These are phyloP conservation scores for Dactylis glomerata DNA, from an alignment of 176 grass and related monocot genomes.

Conservation along the genomic window DNA sequence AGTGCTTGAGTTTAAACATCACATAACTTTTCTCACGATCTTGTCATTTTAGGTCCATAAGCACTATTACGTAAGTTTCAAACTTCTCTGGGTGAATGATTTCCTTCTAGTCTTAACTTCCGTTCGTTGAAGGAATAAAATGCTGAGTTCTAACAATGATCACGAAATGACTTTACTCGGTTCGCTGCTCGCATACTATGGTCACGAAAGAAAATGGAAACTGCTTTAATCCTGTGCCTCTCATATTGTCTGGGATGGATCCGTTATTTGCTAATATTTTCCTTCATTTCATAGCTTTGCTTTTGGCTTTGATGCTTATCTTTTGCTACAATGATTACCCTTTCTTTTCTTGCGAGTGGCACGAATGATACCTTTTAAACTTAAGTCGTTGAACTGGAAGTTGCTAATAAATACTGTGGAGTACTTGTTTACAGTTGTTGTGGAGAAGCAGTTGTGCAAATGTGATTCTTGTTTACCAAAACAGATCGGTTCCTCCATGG, in stretches of 20 bases:
- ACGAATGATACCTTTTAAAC: background rate
- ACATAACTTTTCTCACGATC: background rate
- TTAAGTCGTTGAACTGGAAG: background rate
- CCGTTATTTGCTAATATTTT: background rate
- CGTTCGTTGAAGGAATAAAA: background rate
- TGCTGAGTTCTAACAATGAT: no score
- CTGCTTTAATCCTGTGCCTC: background rate
- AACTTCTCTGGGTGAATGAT: background rate
- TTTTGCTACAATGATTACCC: background rate
- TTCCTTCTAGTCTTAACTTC: background rate
- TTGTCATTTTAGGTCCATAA: background rate
- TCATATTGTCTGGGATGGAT: background rate
- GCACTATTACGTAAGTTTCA: background rate
- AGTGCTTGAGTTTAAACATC: background rate
- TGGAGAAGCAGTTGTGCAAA: background rate
- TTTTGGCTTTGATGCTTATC: background rate
- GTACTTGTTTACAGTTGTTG: background rate
- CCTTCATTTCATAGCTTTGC: background rate
- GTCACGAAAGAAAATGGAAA: no score
- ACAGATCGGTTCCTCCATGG: background rate
- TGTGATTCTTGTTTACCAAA: background rate
- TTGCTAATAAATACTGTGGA: no score
- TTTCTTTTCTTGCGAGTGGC: background rate
- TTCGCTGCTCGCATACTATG: background rate
- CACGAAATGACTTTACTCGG: background rate